Percentiles rank a stretch among this genome's conserved stretches.
These are phyloP conservation scores for Dryas drummondii DNA, from an alignment of 306 rosid genomes.

Conservation along the genomic window DNA sequence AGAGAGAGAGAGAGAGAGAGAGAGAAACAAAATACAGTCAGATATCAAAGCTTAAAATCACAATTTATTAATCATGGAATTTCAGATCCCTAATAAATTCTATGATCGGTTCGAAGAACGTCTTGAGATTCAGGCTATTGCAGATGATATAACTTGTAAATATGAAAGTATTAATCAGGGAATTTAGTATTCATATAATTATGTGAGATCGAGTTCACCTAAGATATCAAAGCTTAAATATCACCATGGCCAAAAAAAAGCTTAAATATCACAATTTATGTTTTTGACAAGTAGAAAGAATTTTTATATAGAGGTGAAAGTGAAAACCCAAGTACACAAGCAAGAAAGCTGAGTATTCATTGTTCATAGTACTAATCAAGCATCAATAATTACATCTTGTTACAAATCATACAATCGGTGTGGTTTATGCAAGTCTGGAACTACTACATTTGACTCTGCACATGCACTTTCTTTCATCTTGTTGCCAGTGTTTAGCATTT, in stretches of 20 bases:
- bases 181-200: too few relatives aligned
- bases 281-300: not conserved
- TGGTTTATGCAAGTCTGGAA: not conserved
- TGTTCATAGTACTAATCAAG: not conserved
- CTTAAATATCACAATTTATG: not conserved
- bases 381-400: not conserved
- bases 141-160: too few relatives aligned
- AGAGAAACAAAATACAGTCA: too few relatives aligned
- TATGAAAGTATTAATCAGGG: too few relatives aligned
- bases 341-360: not conserved
- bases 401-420: not conserved
- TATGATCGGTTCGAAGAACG: too few relatives aligned
- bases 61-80: too few relatives aligned
- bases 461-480: slow-evolving; percentile 15
- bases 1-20: too few relatives aligned
- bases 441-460: slow-evolving; percentile 8
- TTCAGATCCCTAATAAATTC: too few relatives aligned
- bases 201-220: not conserved
- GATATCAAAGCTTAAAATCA: too few relatives aligned
- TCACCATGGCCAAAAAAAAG: too few relatives aligned
- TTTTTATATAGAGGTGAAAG: not conserved
- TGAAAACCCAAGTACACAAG: not conserved
- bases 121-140: too few relatives aligned
- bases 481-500: slow-evolving; percentile 27
- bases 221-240: not conserved